These are phyloP conservation scores for Botrytis squamosa DNA, from an alignment of 2,329 filamentous ascomycete genomes.

Conservation along the genomic window DNA sequence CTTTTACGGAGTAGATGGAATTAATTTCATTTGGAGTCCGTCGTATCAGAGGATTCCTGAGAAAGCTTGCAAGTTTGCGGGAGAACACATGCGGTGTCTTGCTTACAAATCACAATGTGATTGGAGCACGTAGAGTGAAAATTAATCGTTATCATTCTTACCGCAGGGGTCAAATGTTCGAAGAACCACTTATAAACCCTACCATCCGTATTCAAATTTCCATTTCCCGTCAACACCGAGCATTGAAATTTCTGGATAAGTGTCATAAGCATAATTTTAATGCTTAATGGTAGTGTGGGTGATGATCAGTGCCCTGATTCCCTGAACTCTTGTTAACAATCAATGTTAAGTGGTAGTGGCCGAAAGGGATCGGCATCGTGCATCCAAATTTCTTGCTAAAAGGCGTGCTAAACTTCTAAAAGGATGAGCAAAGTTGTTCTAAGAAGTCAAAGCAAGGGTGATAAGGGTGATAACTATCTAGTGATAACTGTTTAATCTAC, in stretches of 20 bases:
- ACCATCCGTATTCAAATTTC: constrained; percentile 11
- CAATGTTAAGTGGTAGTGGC: background rate
- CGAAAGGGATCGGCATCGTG: background rate
- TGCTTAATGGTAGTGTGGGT: constrained; percentile 7
- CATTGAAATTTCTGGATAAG: background rate
- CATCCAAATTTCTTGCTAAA: background rate
- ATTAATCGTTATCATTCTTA: background rate
- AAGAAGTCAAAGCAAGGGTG: constrained; percentile 5
- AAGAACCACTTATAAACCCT: constrained; percentile 13
- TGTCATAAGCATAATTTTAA: constrained; percentile 14
- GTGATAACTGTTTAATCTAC: constrained; percentile 3
- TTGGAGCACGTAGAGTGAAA: background rate
- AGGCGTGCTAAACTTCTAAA: background rate
- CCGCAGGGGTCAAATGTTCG: background rate
- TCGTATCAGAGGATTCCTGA: background rate
- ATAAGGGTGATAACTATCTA: background rate
- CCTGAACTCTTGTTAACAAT: background rate
- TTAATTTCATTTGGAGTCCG: background rate
- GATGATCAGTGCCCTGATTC: background rate
- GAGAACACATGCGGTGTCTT: background rate
- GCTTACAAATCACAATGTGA: constrained; percentile 3
- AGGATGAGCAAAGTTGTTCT: background rate
- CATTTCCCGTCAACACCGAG: constrained; percentile 1
- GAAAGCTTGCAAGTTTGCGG: background rate
- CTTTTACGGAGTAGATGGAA: background rate